Evolutionary conservation across 1,284 basidiomycete species (phyloP), one percentile per base, ranked within the genome.

Genomic region (Apiotrichum laibachii): DNA sequence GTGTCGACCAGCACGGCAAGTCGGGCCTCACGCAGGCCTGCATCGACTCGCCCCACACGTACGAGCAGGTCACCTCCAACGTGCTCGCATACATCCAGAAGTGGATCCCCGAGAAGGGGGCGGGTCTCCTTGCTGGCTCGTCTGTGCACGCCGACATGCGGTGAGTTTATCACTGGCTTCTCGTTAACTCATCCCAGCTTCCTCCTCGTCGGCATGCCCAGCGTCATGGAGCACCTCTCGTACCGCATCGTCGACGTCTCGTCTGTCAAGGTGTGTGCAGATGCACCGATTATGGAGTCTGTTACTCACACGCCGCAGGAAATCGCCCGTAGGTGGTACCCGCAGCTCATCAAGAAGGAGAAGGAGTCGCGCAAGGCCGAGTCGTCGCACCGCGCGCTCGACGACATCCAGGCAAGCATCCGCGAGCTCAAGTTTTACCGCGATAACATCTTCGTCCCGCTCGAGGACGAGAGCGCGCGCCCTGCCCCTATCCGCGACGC

Each of bases 101-200:
- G 45, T 79, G 81, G 66, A 70, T 82, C 15, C 81, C 81, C 2
- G 70, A 73, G 16, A 67, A 66, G 47, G 72, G 78, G 13, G 67
- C 72, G 0, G 81, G 78, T 6, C 67, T 81, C 22, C 66, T 82
- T 33, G 81, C 81, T 1, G 81, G 81, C 1, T 81, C 76, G 66
- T 75, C 77, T 0, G 81, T 82, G 0, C 81, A 82, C 67, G 81
- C 80, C 4, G 81, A 82, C 67, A 72, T 73, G 64, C 61, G 75
- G 72, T 79, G 52, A 53, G 69, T 15, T 15, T 51, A 2, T 16
- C 2, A 42, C 51, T 40, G 35, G 8, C 5, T 11, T 5, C 19
- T 5, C 18, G 9, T 3, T 22, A 44, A 50, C 37, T 15, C 26
- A 49, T 15, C 6, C 44, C 55, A 77, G 73, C 16, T 82, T 81